Evolutionary conservation across 2,329 filamentous ascomycete genomes (phyloP).

Genomic region (Cladorrhinum sp.): DNA sequence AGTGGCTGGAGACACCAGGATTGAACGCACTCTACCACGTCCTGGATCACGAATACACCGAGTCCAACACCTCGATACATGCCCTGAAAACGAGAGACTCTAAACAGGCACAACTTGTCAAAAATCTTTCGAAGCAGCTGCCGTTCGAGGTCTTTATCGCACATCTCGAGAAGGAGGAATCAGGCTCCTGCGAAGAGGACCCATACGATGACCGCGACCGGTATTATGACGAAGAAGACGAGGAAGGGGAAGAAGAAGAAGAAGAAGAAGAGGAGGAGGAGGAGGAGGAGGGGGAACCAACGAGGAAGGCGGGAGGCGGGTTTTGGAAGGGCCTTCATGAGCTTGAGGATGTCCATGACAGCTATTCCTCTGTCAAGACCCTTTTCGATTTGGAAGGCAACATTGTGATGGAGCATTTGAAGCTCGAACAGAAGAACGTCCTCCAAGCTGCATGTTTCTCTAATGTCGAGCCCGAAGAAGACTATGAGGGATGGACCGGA

Average conservation of each 20-base stretch:
- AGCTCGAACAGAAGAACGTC: too few relatives aligned
- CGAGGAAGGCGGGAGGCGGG: too few relatives aligned
- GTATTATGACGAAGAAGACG: neutral
- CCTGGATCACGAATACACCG: slow-evolving; percentile 36
- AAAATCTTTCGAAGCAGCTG: slow-evolving; percentile 23
- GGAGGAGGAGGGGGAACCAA: too few relatives aligned
- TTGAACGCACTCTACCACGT: slow-evolving; percentile 29
- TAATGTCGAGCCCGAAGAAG: slow-evolving; percentile 22
- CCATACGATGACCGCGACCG: slow-evolving; percentile 11
- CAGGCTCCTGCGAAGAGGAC: slow-evolving; percentile 19
- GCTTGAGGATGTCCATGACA: too few relatives aligned
- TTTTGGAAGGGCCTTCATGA: too few relatives aligned
- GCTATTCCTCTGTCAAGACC: slow-evolving; percentile 19
- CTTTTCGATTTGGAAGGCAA: slow-evolving; percentile 8
- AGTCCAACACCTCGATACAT: slow-evolving; percentile 31
- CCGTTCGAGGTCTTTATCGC: slow-evolving; percentile 35
- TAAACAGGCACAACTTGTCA: slow-evolving; percentile 27
- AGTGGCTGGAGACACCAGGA: slow-evolving; percentile 27
- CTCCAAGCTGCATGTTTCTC: too few relatives aligned
- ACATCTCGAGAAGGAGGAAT: slow-evolving; percentile 31
- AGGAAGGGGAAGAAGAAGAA: slow-evolving; percentile 5
- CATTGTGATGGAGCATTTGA: neutral
- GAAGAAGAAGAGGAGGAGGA: slow-evolving; percentile 5
- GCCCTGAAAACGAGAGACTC: slow-evolving; percentile 31
- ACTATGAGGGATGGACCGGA: slow-evolving; percentile 30